Conservation (phyloP, 106 monocot genomes). For the Chionographis japonica region DNA sequence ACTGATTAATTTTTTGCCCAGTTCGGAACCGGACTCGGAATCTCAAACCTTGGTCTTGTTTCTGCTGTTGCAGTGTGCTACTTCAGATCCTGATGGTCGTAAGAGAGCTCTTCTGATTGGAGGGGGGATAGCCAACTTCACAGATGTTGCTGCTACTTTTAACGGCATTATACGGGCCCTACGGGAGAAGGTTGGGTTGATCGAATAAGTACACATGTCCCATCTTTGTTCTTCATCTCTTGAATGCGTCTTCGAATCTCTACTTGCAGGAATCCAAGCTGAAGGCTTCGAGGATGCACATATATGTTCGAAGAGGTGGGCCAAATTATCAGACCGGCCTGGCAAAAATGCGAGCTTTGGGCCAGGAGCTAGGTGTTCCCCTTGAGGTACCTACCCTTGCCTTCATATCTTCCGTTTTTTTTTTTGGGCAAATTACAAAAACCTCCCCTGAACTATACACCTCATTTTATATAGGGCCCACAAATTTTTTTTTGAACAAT, state of each 20-base stretch:
- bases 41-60: neutral
- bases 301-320: conserved; percentile 87
- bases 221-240: neutral
- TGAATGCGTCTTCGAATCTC: neutral
- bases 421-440: neutral
- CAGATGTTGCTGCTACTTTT: conserved; percentile 92
- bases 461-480: neutral
- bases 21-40: no score
- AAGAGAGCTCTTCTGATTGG: conserved; percentile 95
- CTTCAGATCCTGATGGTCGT: conserved; percentile 83
- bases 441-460: neutral
- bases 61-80: conserved; percentile 61
- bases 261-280: conserved; percentile 62
- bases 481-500: no score
- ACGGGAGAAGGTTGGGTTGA: conserved; percentile 66
- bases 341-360: conserved; percentile 76
- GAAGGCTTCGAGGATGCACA: conserved; percentile 79
- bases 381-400: conserved; percentile 47
- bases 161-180: conserved; percentile 87
- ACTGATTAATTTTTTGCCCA: neutral
- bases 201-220: neutral
- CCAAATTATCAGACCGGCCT: conserved; percentile 89
- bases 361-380: conserved; percentile 68
- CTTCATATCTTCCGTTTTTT: neutral
- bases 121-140: conserved; percentile 98